phyloP scores from a whole-genome alignment of 257 asterid species.

The Plantago major region DNA sequence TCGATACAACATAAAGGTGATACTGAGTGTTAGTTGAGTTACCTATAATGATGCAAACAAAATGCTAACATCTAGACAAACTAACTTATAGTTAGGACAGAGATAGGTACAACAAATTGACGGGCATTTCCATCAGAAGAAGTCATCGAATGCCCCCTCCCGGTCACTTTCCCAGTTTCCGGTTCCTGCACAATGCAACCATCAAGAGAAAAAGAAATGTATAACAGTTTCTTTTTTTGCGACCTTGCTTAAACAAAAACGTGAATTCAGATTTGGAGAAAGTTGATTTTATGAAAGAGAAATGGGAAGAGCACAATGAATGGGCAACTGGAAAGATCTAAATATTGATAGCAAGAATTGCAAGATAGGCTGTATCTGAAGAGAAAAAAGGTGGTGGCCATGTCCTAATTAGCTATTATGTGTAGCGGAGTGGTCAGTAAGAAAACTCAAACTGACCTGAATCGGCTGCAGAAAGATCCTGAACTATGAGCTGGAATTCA shows the following conservation, averaged over 20 bases:
- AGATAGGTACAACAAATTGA: constrained; percentile 45
- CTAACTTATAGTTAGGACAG: constrained; percentile 43
- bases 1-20: constrained; percentile 39
- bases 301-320: constrained; percentile 22
- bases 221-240: constrained; percentile 31
- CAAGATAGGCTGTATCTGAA: constrained; percentile 15
- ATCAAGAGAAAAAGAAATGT: constrained; percentile 49
- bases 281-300: constrained; percentile 27
- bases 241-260: constrained; percentile 28
- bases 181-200: constrained; percentile 90
- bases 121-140: constrained; percentile 77
- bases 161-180: constrained; percentile 73
- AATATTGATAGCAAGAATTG: constrained; percentile 11
- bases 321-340: constrained; percentile 20
- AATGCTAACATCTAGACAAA: constrained; percentile 33
- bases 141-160: constrained; percentile 98
- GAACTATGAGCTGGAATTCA: constrained; percentile 88
- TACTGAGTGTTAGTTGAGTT: constrained; percentile 36
- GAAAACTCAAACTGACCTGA: constrained; percentile 78
- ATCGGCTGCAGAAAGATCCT: constrained; percentile 88
- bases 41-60: constrained; percentile 32
- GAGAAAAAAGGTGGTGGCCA: constrained; percentile 27
- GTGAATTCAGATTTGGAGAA: constrained; percentile 25
- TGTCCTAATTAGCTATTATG: constrained; percentile 27
- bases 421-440: constrained; percentile 25